These are phyloP conservation scores for Xerocomellus amylosporus DNA, from an alignment of 768 basidiomycete species.

Conservation along the genomic window DNA sequence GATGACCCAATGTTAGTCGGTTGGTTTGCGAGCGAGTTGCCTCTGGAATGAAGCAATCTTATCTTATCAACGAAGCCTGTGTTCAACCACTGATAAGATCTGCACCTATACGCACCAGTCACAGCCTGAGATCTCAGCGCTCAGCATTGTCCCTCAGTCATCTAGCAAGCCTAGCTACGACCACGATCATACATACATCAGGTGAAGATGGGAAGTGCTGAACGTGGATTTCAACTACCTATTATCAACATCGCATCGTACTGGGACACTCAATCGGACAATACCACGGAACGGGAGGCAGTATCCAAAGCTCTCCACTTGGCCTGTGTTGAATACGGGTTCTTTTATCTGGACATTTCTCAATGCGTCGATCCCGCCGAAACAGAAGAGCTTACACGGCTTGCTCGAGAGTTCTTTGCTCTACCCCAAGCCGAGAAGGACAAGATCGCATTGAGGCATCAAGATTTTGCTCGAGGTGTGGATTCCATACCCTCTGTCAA, in stretches of 20 bases:
- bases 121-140: too few relatives aligned
- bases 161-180: background rate
- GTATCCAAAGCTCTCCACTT: slow-evolving; percentile 58
- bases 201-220: slow-evolving; percentile 11
- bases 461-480: slow-evolving; percentile 77
- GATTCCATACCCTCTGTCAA: background rate
- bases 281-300: slow-evolving; percentile 39
- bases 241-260: slow-evolving; percentile 74
- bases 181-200: background rate
- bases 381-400: slow-evolving; percentile 58
- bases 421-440: slow-evolving; percentile 79
- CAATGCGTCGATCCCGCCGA: slow-evolving; percentile 54
- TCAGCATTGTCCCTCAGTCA: background rate
- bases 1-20: background rate
- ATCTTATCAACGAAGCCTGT: slow-evolving; percentile 15
- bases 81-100: background rate
- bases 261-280: slow-evolving; percentile 36
- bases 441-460: slow-evolving; percentile 57
- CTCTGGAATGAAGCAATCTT: slow-evolving; percentile 3
- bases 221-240: slow-evolving; percentile 44
- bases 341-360: slow-evolving; percentile 83
- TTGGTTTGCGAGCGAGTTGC: background rate
- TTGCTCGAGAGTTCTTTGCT: slow-evolving; percentile 72
- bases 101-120: too few relatives aligned
- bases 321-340: slow-evolving; percentile 78